Evolutionary conservation across 768 basidiomycete species (phyloP), one percentile per base, ranked within the genome.

Genomic region (Coprinopsis cinerea): DNA sequence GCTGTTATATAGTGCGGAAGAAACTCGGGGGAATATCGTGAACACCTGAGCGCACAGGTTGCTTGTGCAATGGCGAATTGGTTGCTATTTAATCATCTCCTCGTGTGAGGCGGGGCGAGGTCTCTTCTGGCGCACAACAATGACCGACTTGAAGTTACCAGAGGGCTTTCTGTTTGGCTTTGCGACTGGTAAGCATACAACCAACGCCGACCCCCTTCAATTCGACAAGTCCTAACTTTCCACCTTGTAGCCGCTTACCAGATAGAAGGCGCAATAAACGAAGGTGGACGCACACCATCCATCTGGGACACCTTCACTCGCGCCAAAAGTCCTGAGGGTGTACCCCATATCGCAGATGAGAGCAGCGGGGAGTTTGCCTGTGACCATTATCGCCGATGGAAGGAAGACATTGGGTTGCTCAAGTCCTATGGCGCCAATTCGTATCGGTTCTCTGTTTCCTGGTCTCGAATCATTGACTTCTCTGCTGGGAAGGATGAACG

Each of bases 301-400:
- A 78, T 87, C 54, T 88, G 86, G 85, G 85, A 89, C 59, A 81
- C 76, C 47, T 87, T 86, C 62, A 76, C 80, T 23, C 73, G 78
- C 47, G 62, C 63, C 23, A 45, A 45, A 17, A 75, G 46, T 18
- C 47, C 57, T 9, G 37, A 48, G 1, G 77, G 79, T 15, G 78
- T 77, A 58, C 61, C 58, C 22, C 53, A 55, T 27, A 84, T 82
- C 24, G 68, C 72, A 24, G 86, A 87, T 57, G 79, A 81, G 2
- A 63, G 74, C 18, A 74, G 78, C 53, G 84, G 83, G 2, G 83
- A 86, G 55, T 70, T 74, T 41, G 85, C 85, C 1, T 84, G 82
- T 20, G 81, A 84, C 64, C 85, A 83, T 2, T 83, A 81, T 66
- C 73, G 72, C 44, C 72, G 74, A 48, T 88, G 81, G 80, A 71